A percentile compares a stretch with the other conserved stretches of the same genome.
Conservation (phyloP, 371 early-diverging fungal species). For the Mortierella sp. region DNA sequence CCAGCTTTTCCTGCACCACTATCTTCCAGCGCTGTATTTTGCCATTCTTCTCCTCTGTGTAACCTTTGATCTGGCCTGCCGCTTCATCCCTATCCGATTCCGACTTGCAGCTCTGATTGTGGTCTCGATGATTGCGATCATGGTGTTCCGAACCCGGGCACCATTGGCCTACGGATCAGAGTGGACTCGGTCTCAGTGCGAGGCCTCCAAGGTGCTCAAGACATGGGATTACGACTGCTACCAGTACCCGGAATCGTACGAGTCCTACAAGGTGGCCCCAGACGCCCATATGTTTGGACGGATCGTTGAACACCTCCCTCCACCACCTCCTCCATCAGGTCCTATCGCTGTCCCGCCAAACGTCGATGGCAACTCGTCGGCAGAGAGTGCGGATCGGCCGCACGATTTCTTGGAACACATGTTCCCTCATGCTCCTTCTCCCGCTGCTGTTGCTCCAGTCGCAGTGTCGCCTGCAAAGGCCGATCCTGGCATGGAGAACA, state of each 20-base stretch:
- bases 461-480: not conserved
- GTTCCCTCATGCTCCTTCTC: constrained; percentile 19
- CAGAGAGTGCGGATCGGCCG: constrained; percentile 29
- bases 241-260: constrained; percentile 28
- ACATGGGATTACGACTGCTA: constrained; percentile 90
- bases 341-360: too few species aligned
- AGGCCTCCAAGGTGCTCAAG: constrained; percentile 81
- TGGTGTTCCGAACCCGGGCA: constrained; percentile 73
- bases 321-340: too few species aligned
- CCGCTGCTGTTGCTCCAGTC: not conserved
- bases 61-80: constrained; percentile 80
- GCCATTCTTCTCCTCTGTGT: constrained; percentile 80
- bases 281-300: not conserved
- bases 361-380: too few species aligned
- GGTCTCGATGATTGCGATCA: constrained; percentile 60
- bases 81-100: constrained; percentile 66
- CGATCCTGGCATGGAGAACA: constrained; percentile 2
- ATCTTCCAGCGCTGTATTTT: constrained; percentile 93
- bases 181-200: constrained; percentile 79
- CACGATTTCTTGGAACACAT: constrained; percentile 40
- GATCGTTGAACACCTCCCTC: constrained; percentile 13
- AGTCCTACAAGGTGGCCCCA: not conserved
- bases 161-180: constrained; percentile 89
- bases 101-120: constrained; percentile 67
- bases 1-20: constrained; percentile 98